Evolutionary conservation across 2,329 filamentous ascomycete genomes (phyloP).

Genomic region (Fusarium nodosum): DNA sequence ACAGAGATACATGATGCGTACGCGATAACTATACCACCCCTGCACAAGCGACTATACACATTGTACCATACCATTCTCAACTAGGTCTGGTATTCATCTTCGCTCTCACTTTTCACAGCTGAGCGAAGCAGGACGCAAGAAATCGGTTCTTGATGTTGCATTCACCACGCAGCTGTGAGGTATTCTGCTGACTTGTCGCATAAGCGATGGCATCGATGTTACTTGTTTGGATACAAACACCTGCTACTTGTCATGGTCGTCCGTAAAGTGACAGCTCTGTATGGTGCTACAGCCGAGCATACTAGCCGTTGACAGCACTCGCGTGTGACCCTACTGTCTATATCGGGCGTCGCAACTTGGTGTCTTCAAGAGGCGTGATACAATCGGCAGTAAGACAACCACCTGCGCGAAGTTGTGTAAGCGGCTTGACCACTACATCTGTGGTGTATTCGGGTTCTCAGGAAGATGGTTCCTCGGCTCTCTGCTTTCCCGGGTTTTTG

Average conservation of each 20-base stretch:
- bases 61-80: constrained; percentile 27
- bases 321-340: constrained; percentile 31
- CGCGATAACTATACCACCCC: constrained; percentile 19
- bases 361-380: constrained; percentile 33
- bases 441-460: constrained; percentile 37
- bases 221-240: constrained; percentile 5
- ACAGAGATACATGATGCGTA: constrained; percentile 10
- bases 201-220: constrained; percentile 18
- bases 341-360: constrained; percentile 37
- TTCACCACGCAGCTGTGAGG: constrained; percentile 25
- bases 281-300: constrained; percentile 29
- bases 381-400: constrained; percentile 39
- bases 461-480: constrained; percentile 38
- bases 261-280: constrained; percentile 27
- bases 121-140: constrained; percentile 22
- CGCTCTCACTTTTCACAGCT: constrained; percentile 12
- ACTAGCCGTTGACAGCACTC: constrained; percentile 33
- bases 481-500: constrained; percentile 25
- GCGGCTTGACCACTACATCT: constrained; percentile 38
- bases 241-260: background rate
- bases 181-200: constrained; percentile 5
- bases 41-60: constrained; percentile 20
- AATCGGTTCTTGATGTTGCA: constrained; percentile 34
- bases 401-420: constrained; percentile 44
- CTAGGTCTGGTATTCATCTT: constrained; percentile 19